These are phyloP conservation scores for Sclerotinia trifoliorum DNA, from an alignment of 2,329 filamentous ascomycete species.

Conservation along the genomic window DNA sequence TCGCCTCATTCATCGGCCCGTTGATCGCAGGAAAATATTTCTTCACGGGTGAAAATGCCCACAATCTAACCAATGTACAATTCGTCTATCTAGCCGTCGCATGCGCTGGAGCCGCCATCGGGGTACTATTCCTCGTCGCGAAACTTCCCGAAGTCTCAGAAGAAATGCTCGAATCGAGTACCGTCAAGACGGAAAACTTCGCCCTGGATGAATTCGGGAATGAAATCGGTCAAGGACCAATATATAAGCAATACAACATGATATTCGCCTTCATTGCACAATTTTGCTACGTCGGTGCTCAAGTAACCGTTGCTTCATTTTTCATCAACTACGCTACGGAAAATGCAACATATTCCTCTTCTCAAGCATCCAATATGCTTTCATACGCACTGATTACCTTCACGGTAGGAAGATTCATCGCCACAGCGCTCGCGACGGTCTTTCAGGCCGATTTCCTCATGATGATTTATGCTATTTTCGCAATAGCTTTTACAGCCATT, in stretches of 20 bases:
- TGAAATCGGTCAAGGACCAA: conserved; percentile 48
- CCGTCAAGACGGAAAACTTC: conserved; percentile 38
- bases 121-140: conserved; percentile 65
- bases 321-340: conserved; percentile 74
- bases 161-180: conserved; percentile 35
- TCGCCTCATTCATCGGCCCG: conserved; percentile 70
- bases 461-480: conserved; percentile 63
- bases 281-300: conserved; percentile 75
- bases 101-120: conserved; percentile 67
- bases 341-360: conserved; percentile 51
- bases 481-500: conserved; percentile 46
- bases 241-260: conserved; percentile 69
- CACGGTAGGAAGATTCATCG: conserved; percentile 68
- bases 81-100: conserved; percentile 84
- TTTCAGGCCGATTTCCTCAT: conserved; percentile 49
- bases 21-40: conserved; percentile 74
- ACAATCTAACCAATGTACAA: conserved; percentile 75
- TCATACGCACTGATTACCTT: conserved; percentile 74
- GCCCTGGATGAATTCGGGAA: conserved; percentile 60
- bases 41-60: conserved; percentile 55
- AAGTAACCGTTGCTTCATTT: conserved; percentile 63
- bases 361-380: conserved; percentile 63
- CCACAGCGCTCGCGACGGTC: conserved; percentile 48
- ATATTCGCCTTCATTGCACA: conserved; percentile 76
- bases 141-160: conserved; percentile 61